Percentiles rank a stretch among this genome's conserved stretches.
Evolutionary conservation across 1,284 basidiomycete species (phyloP).

Genomic region (Cryptococcus sp.): DNA sequence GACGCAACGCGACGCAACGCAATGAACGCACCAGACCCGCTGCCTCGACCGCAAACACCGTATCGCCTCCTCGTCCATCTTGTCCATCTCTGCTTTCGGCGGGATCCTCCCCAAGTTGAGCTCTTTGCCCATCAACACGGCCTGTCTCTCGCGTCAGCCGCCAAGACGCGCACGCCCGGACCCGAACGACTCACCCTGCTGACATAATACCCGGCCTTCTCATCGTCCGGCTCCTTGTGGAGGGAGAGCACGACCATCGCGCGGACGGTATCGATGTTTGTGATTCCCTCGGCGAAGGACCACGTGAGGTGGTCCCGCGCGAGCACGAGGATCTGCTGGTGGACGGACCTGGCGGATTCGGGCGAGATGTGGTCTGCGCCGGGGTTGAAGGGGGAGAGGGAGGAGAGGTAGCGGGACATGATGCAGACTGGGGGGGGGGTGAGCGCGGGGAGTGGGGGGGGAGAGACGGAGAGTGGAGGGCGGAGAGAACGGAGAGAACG

Average conservation of each 20-base stretch:
- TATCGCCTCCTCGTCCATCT: constrained; percentile 19
- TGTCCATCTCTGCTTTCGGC: constrained; percentile 13
- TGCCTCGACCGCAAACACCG: constrained; percentile 27
- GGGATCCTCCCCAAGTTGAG: constrained; percentile 31
- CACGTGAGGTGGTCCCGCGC: constrained; percentile 35
- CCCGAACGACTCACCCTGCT: constrained; percentile 23
- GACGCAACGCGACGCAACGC: no score
- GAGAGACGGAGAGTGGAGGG: not conserved
- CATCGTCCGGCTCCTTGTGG: constrained; percentile 42
- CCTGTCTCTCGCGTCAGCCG: constrained; percentile 13
- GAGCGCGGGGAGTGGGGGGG: not conserved
- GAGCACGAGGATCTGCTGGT: constrained; percentile 34
- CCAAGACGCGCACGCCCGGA: no score
- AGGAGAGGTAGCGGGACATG: constrained; percentile 30
- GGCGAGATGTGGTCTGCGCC: constrained; percentile 12
- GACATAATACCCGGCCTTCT: constrained; percentile 39
- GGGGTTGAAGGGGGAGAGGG: constrained; percentile 8
- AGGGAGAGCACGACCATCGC: constrained; percentile 31
- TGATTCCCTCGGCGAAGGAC: constrained; percentile 33
- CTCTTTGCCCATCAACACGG: constrained; percentile 36
- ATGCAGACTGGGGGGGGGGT: constrained; percentile 21
- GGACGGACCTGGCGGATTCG: constrained; percentile 27
- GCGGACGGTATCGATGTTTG: constrained; percentile 30
- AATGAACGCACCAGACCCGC: constrained; percentile 31
- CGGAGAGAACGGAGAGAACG: no score